Base-by-base conservation (phyloP, 805 yeast species). In the Hanseniaspora guilliermondii region DNA sequence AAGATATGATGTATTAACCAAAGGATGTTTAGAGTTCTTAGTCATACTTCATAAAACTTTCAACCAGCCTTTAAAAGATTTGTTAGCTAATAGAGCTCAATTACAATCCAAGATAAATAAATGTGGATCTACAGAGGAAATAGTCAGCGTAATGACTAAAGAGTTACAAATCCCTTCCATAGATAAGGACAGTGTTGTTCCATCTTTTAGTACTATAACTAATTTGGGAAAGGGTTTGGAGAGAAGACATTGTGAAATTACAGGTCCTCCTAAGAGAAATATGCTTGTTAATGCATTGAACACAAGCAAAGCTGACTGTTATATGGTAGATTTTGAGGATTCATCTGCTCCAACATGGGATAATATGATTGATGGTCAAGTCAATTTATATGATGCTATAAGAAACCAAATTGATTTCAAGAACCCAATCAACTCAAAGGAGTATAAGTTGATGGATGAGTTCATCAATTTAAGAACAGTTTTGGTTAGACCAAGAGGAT, bases 321-420 rank as follows among this genome's bases (percentile, higher is more conserved):
- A 85, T 66, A 85, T 85, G 93, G 82, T 87, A 42, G 94, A 85
- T 71, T 83, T 85, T 63, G 94, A 85, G 68, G 93, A 85, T 68
- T 83, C 89, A 17, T 78, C 85, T 61, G 79, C 91, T 19, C 94
- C 94, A 61, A 84, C 94, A 27, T 85, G 93, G 93, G 69, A 70
- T 58, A 85, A 83, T 68, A 75, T 83, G 73, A 76, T 84, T 54
- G 85, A 83, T 63, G 94, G 93, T 53, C 93, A 85, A 69, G 86
- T 82, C 56, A 83, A 85, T 65, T 69, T 85, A 62, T 83, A 75
- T 65, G 94, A 85, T 64, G 89, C 82, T 19, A 77, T 84, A 49
- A 77, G 94, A 69, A 76, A 80, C 64, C 77, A 81, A 63, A 75
- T 85, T 62, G 75, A 76, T 60, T 77, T 76, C 61, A 72, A 62